Evolutionary conservation across 2,329 filamentous ascomycete species (phyloP).

Genomic region (Tolypocladium ovalisporum): DNA sequence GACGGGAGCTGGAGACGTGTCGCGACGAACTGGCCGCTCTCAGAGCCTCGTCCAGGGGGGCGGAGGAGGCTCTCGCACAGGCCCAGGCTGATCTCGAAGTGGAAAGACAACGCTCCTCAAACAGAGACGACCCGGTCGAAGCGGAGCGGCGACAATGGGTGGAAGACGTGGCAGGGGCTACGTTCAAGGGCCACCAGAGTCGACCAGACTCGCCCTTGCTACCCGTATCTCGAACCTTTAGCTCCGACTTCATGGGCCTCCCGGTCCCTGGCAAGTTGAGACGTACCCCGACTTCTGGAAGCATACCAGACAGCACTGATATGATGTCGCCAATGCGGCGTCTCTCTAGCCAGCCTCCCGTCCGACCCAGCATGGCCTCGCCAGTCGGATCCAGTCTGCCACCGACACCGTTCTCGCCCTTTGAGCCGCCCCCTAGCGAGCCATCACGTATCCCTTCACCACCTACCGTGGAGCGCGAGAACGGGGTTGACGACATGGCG

Average conservation of each 20-base stretch:
- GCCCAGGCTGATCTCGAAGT: conserved; percentile 38
- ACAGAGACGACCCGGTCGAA: conserved; percentile 23
- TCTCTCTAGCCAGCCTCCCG: conserved; percentile 36
- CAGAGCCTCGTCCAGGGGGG: conserved; percentile 52
- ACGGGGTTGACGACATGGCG: conserved; percentile 34
- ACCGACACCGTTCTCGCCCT: conserved; percentile 34
- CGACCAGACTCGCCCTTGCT: conserved; percentile 44
- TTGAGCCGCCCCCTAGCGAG: conserved; percentile 26
- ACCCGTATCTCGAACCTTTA: conserved; percentile 39
- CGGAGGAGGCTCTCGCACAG: conserved; percentile 54
- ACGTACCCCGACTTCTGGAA: conserved; percentile 32
- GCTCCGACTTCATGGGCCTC: conserved; percentile 41
- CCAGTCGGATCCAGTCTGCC: conserved; percentile 23
- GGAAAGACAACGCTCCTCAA: conserved; percentile 23
- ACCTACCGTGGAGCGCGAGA: conserved; percentile 34
- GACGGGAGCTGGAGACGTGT: conserved; percentile 51
- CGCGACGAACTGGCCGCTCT: conserved; percentile 50
- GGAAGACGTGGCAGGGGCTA: conserved; percentile 34
- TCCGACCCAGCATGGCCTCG: conserved; percentile 28
- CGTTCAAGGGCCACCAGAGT: conserved; percentile 32
- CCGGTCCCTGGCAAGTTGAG: conserved; percentile 24
- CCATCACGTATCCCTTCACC: conserved; percentile 24
- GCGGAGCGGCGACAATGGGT: conserved; percentile 37
- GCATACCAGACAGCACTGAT: conserved; percentile 31
- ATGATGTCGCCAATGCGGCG: conserved; percentile 31